A percentile compares a stretch with the other conserved stretches of the same genome.
phyloP scores from a whole-genome alignment of 768 basidiomycete genomes.

The Rickenella mellea region DNA sequence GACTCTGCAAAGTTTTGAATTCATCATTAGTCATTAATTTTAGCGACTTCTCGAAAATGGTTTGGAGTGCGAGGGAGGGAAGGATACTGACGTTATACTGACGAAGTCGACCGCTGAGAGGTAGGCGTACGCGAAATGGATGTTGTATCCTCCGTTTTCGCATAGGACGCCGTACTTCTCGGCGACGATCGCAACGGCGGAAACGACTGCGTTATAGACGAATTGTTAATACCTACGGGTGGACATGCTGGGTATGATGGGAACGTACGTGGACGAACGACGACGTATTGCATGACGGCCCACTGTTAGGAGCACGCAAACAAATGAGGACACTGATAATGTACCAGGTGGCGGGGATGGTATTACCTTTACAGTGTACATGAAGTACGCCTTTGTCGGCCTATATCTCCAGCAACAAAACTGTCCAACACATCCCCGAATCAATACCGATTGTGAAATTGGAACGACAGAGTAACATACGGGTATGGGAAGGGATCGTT shows the following conservation, averaged over 20 bases:
- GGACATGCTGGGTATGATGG: constrained; percentile 16
- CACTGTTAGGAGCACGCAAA: constrained; percentile 38
- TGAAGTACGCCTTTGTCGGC: constrained; percentile 83
- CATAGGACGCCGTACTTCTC: constrained; percentile 64
- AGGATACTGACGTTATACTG: constrained; percentile 57
- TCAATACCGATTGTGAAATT: not conserved
- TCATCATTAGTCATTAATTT: not conserved
- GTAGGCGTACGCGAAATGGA: constrained; percentile 59
- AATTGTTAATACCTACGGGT: not conserved
- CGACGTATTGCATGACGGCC: constrained; percentile 83
- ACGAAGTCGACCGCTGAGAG: constrained; percentile 66
- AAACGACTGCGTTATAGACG: constrained; percentile 30
- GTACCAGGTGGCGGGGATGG: not conserved
- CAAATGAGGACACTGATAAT: not conserved
- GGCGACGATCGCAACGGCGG: constrained; percentile 74
- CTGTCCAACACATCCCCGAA: constrained; percentile 22
- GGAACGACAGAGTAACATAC: constrained; percentile 25
- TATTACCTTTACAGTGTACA: constrained; percentile 74
- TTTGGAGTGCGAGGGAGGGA: no score
- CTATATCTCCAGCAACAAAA: constrained; percentile 77
- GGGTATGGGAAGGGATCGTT: constrained; percentile 60
- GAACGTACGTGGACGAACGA: constrained; percentile 60
- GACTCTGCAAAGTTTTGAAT: constrained; percentile 31
- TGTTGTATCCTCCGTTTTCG: constrained; percentile 45
- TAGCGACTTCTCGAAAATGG: no score